Conservation (phyloP, 139 green algal species). For the Chlorella sorokiniana region DNA sequence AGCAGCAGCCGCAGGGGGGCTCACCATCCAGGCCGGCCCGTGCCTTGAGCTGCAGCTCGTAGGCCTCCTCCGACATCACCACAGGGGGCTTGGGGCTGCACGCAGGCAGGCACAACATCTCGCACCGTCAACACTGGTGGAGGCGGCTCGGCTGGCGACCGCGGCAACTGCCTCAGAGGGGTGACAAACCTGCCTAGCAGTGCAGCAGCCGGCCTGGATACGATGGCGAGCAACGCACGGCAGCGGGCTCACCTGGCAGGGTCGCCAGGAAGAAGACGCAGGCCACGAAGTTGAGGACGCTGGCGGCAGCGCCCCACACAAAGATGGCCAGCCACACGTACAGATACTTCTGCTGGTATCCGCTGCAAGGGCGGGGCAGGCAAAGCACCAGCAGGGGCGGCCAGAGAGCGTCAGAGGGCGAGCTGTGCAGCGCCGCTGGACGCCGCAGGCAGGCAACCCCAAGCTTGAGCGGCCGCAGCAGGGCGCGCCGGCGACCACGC, state of each 20-base stretch:
- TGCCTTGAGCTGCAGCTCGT: background rate
- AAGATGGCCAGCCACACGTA: conserved; percentile 35
- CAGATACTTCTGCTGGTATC: conserved; percentile 5
- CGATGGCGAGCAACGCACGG: background rate
- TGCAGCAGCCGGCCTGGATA: background rate
- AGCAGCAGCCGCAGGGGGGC: background rate
- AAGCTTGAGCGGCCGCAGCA: too few species aligned
- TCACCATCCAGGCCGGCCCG: background rate
- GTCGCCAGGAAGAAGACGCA: background rate
- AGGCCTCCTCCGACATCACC: conserved; percentile 1
- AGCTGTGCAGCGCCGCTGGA: too few species aligned
- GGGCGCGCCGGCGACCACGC: too few species aligned
- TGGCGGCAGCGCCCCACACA: background rate
- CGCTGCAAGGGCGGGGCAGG: background rate
- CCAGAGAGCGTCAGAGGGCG: too few species aligned
- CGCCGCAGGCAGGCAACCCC: background rate
- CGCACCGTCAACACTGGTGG: background rate
- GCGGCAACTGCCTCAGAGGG: too few species aligned
- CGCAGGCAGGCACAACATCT: background rate
- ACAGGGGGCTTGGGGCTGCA: conserved; percentile 14
- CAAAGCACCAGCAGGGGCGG: background rate
- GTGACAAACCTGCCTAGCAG: background rate
- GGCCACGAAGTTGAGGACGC: conserved; percentile 22
- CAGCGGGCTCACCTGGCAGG: background rate
- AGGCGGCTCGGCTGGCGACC: too few species aligned